Conservation (phyloP, 2,329 filamentous ascomycete genomes). For the Gyromitra esculenta region DNA sequence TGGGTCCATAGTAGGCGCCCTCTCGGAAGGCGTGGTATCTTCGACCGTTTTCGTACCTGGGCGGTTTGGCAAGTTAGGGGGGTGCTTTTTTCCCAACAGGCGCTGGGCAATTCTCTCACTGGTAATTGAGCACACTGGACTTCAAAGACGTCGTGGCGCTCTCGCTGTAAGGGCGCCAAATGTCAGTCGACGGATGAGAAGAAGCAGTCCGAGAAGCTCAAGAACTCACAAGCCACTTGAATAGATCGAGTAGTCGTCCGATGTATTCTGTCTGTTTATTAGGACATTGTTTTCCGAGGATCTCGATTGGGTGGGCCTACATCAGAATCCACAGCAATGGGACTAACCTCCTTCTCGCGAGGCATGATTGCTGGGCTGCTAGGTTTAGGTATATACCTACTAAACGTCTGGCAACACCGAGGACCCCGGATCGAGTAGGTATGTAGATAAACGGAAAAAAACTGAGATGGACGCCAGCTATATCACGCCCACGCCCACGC, state of each 20-base stretch:
- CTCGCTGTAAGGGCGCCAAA: background rate
- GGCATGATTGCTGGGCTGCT: background rate
- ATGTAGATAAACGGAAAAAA: background rate
- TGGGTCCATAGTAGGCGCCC: constrained; percentile 51
- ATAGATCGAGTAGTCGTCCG: constrained; percentile 19
- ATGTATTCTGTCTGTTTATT: background rate
- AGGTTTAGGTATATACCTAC: background rate
- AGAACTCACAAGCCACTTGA: constrained; percentile 6
- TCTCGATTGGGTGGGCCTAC: background rate
- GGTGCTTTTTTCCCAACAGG: background rate
- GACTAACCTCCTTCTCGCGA: background rate
- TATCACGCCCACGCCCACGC: background rate
- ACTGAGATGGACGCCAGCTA: background rate
- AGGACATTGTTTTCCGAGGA: background rate
- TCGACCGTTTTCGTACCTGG: constrained; percentile 40
- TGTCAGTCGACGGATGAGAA: background rate
- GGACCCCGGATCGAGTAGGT: background rate
- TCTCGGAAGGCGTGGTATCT: constrained; percentile 53
- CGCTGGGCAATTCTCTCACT: background rate
- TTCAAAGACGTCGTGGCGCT: constrained; percentile 3
- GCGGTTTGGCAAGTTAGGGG: background rate
- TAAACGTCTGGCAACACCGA: background rate
- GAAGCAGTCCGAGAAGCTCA: background rate
- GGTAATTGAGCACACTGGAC: background rate
- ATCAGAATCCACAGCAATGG: background rate